A percentile compares a stretch with the other conserved stretches of the same genome.
Evolutionary conservation across 2,329 filamentous ascomycete species (phyloP).

Genomic region (Hymenoscyphus albidus): DNA sequence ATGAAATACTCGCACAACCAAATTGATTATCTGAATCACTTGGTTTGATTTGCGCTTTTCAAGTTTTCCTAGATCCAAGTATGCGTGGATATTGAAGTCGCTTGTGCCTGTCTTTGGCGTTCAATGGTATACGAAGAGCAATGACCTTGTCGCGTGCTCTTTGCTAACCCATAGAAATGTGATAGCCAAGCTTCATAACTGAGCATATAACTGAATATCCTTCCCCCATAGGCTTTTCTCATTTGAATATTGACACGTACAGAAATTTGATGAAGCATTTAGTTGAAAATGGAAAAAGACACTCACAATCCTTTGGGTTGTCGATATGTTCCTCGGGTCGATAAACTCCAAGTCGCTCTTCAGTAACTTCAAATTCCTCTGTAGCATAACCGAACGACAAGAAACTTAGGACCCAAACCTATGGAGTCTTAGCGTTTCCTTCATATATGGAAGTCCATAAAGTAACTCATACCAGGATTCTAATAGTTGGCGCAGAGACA

Average conservation of each 20-base stretch:
- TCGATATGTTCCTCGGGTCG: slow-evolving; percentile 71
- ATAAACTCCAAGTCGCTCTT: slow-evolving; percentile 75
- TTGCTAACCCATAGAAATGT: neutral
- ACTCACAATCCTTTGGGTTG: slow-evolving; percentile 57
- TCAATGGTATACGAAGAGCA: no score
- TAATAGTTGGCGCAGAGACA: slow-evolving; percentile 72
- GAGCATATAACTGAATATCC: neutral
- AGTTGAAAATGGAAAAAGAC: neutral
- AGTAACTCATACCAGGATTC: slow-evolving; percentile 55
- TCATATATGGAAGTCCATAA: neutral
- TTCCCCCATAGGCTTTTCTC: neutral
- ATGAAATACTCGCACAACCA: no score
- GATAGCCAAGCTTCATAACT: neutral
- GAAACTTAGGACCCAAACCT: slow-evolving; percentile 77
- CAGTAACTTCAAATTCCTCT: slow-evolving; percentile 78
- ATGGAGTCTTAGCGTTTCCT: slow-evolving; percentile 14
- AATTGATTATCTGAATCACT: no score
- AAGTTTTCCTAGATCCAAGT: no score
- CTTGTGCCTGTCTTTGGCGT: no score
- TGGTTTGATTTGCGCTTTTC: no score
- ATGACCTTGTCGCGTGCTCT: neutral
- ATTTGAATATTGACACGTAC: neutral
- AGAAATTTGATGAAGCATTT: neutral
- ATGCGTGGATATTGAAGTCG: no score
- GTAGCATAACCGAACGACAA: slow-evolving; percentile 83